Evolutionary conservation across 2,329 filamentous ascomycete genomes (phyloP).

Genomic region (Herpotrichia juniperi): DNA sequence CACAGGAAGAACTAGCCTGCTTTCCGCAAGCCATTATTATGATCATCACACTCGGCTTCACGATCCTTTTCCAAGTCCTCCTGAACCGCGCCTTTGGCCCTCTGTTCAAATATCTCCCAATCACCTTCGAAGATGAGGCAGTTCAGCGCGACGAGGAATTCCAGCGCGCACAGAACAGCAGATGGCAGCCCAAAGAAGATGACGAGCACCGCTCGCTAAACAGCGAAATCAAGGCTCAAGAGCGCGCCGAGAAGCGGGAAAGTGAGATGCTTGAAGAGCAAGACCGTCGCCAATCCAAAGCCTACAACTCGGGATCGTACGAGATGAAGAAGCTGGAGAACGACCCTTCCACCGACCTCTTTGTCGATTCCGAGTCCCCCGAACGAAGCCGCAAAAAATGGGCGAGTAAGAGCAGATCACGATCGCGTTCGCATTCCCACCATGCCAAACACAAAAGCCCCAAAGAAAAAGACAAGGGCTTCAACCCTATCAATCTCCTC

Average conservation of each 20-base stretch:
- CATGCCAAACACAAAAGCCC: conserved; percentile 8
- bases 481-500: conserved; percentile 33
- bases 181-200: conserved; percentile 66
- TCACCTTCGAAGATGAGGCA: conserved; percentile 94
- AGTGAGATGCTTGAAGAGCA: conserved; percentile 39
- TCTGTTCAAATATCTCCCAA: conserved; percentile 85
- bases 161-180: conserved; percentile 74
- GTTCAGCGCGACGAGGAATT: conserved; percentile 91
- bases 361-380: conserved; percentile 17
- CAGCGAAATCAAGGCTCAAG: conserved; percentile 35
- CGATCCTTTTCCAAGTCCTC: conserved; percentile 76
- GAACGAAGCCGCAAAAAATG: conserved; percentile 32
- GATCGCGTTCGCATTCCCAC: conserved; percentile 34
- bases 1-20: conserved; percentile 62
- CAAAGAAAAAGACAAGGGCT: conserved; percentile 24
- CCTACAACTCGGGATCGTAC: conserved; percentile 25
- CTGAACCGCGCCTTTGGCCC: conserved; percentile 85
- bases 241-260: conserved; percentile 37
- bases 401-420: conserved; percentile 34
- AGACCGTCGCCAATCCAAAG: conserved; percentile 18
- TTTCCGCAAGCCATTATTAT: conserved; percentile 82
- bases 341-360: conserved; percentile 10
- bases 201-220: conserved; percentile 53
- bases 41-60: conserved; percentile 75
- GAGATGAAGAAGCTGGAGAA: conserved; percentile 36